Conservation (phyloP, 495 filamentous ascomycete species). For the Geopyxis carbonaria region DNA sequence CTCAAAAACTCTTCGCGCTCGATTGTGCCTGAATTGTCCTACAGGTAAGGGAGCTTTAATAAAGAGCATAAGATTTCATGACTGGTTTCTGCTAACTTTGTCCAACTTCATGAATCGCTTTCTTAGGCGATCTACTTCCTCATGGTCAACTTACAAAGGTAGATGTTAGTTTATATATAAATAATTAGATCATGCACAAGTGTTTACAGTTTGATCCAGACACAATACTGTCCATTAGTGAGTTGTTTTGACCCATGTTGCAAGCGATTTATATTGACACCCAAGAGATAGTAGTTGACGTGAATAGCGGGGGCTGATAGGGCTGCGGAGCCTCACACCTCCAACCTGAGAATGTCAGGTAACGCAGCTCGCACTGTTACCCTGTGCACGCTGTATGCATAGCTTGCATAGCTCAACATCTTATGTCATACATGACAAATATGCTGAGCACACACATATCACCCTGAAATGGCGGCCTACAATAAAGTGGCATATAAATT, state of each 20-base stretch:
- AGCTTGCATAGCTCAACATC: too few species aligned
- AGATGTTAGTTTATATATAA: too few species aligned
- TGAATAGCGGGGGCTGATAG: conserved; percentile 3
- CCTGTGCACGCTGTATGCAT: too few species aligned
- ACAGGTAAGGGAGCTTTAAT: conserved; percentile 1
- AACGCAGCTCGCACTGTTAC: too few species aligned
- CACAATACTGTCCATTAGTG: conserved; percentile 86
- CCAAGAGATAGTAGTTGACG: neutral
- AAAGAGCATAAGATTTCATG: neutral
- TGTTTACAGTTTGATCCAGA: conserved; percentile 83
- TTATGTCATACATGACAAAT: too few species aligned
- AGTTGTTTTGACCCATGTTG: conserved; percentile 63
- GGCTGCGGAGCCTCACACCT: too few species aligned
- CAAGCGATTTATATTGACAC: neutral
- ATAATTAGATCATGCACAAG: too few species aligned
- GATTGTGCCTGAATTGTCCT: conserved; percentile 97
- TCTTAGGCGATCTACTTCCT: conserved; percentile 85
- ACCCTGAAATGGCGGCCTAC: too few species aligned
- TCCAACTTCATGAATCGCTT: conserved; percentile 99
- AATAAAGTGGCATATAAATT: too few species aligned
- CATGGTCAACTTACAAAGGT: conserved; percentile 92
- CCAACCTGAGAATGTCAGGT: too few species aligned
- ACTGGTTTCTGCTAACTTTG: conserved; percentile 43
- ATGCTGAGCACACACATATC: too few species aligned
- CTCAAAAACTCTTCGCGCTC: conserved; percentile 97